Evolutionary conservation across 495 filamentous ascomycete genomes (phyloP), one percentile per base, ranked within the genome.

Genomic region (Annulohypoxylon maeteangense): DNA sequence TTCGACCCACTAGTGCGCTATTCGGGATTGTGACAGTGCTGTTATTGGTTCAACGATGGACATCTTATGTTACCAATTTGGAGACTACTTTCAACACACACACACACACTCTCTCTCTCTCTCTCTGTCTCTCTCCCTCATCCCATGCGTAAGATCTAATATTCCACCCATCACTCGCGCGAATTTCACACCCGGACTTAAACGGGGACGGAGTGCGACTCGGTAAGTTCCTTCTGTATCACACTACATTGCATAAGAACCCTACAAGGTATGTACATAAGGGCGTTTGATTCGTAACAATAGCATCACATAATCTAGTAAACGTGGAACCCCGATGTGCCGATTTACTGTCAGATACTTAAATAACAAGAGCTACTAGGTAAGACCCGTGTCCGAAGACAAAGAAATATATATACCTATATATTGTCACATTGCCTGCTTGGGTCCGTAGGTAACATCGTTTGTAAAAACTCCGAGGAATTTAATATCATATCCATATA

Each of bases 221-320:
- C 54, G 32, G 32, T 57, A 40, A 57, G 7, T 57, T 57, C 54
- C 54, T 38, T 42, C 5, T 57, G 54, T 57, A 40, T 57, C 54
- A 57, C 54, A 38, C 14, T 57, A 32, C 54, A 57, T 57, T 57
- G 54, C 54, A 57, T 57, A 42, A 57, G 12, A 29, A 23, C 45
- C 16, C 22, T 12, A 4, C 36, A 14, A 40, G 12, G 11, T 40
- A 40, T 4, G 12, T 40, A 51, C 12, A 14, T 51, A 22, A 6
- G 27, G 27, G n/a, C n/a, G 27, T 34, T 32, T 23, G 54, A 38
- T 57, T 23, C 18, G 25, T 40, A 16, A 40, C 29, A 23, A 34
- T 10, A 25, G 16, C 54, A 22, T 40, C 31, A 57, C 54, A 57
- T 57, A 57, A 40, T 23, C 34, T 14, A 38, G 54, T 40, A 57